Evolutionary conservation across 1,139 yeast genomes (phyloP).

Genomic region (Candida sp.): DNA sequence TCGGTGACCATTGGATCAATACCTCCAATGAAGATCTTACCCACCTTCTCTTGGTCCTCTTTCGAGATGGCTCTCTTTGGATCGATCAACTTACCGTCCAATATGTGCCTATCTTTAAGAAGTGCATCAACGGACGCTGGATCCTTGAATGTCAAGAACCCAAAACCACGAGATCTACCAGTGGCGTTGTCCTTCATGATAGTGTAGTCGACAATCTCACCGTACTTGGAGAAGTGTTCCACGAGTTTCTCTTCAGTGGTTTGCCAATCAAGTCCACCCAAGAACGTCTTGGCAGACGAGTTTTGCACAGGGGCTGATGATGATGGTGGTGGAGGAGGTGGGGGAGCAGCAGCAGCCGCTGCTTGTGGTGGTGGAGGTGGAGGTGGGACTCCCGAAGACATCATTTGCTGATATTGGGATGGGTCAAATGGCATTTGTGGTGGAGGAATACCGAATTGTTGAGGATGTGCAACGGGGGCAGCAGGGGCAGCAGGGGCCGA

Average conservation of each 20-base stretch:
- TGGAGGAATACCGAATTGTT: constrained; percentile 8
- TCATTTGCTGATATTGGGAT: constrained; percentile 16
- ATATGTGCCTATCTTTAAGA: constrained; percentile 82
- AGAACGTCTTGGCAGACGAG: constrained; percentile 28
- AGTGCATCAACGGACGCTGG: constrained; percentile 88
- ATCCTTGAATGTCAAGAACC: constrained; percentile 87
- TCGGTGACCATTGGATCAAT: constrained; percentile 96
- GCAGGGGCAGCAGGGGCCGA: constrained; percentile 6
- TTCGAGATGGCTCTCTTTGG: constrained; percentile 98
- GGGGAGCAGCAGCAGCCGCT: constrained; percentile 7
- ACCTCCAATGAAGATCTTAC: constrained; percentile 98
- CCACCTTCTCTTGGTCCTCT: constrained; percentile 97
- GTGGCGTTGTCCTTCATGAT: constrained; percentile 93
- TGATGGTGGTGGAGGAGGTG: constrained; percentile 12
- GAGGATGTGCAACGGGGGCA: constrained; percentile 2
- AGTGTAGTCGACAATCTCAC: constrained; percentile 88
- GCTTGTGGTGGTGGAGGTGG: constrained; percentile 4
- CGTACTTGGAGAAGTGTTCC: constrained; percentile 86
- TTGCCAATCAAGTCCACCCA: constrained; percentile 98
- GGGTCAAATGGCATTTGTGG: constrained; percentile 14
- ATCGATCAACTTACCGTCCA: constrained; percentile 97
- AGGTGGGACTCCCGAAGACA: constrained; percentile 13
- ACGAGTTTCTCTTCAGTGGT: constrained; percentile 88
- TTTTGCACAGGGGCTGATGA: constrained; percentile 10
- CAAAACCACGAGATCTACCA: constrained; percentile 97